Evolutionary conservation across 2,329 filamentous ascomycete species (phyloP).

Genomic region (Stachybotrys chlorohalonatus): DNA sequence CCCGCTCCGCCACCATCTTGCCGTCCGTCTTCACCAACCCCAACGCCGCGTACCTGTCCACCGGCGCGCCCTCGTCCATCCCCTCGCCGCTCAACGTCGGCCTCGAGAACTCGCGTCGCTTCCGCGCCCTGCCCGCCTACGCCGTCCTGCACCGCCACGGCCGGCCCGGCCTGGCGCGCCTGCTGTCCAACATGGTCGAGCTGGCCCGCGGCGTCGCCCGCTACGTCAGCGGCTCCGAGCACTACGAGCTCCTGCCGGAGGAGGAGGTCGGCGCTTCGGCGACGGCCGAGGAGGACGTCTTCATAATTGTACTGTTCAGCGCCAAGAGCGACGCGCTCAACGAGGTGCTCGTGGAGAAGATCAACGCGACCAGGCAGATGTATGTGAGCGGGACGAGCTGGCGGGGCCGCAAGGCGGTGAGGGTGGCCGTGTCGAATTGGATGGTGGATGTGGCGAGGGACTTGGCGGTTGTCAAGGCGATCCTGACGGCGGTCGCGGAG

Average conservation of each 20-base stretch:
- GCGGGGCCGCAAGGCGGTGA: constrained; percentile 62
- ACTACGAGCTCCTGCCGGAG: constrained; percentile 59
- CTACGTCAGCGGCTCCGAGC: constrained; percentile 50
- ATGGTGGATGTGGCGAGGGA: constrained; percentile 62
- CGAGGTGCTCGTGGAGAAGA: constrained; percentile 52
- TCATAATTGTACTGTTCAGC: constrained; percentile 66
- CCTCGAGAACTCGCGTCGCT: constrained; percentile 83
- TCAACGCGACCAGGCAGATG: constrained; percentile 66
- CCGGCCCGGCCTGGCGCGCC: constrained; percentile 53
- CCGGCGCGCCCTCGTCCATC: constrained; percentile 35
- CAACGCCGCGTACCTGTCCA: constrained; percentile 70
- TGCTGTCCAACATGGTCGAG: constrained; percentile 64
- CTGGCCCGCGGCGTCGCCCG: constrained; percentile 60
- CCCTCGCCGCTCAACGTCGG: constrained; percentile 81
- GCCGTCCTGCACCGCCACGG: constrained; percentile 71
- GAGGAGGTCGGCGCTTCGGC: constrained; percentile 17
- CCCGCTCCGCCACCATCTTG: constrained; percentile 49
- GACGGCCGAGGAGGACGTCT: constrained; percentile 35
- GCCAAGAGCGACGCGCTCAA: constrained; percentile 59
- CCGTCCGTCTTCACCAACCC: constrained; percentile 67
- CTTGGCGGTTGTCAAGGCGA: constrained; percentile 50
- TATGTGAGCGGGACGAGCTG: constrained; percentile 79
- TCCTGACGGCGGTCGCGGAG: constrained; percentile 44
- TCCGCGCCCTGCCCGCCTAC: constrained; percentile 85
- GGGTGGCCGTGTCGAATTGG: constrained; percentile 87